Base-by-base conservation (phyloP, 2,329 filamentous ascomycete genomes). In the Fusarium keratoplasticum region DNA sequence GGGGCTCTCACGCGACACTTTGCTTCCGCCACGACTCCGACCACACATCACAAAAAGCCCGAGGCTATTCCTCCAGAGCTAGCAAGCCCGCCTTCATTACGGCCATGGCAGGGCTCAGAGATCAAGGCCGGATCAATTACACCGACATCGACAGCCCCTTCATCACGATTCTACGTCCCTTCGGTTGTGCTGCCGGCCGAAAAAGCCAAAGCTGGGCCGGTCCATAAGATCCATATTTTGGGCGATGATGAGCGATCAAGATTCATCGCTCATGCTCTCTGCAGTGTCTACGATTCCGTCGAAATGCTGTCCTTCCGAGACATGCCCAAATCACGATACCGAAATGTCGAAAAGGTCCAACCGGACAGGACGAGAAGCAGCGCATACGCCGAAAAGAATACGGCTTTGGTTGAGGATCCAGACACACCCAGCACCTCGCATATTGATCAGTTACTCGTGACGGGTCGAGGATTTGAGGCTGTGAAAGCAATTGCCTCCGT, bases 361-460 rank as follows among this genome's bases (percentile, higher is more conserved):
- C 61, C 70, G 9, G 70, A 69, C n/a, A 73, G 68, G 47, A 72
- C 72, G 8, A 72, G 76, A 20, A 68, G 65, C 36, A 69, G 69
- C 9, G 36, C 71, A 31, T 62, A 55, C n/a, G 44, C 76, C 10
- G 78, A 80, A 59, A 69, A 66, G 55, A 77, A 79, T 20, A 67
- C 64, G 10, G 78, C 75, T 3, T 60, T 76, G 0, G 58, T 50
- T 2, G 55, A 66, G 20, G 64, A 69, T 18, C 35, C 69, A 5
- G 66, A 71, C 38, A 55, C 74, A 31, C 64, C 78, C 35, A 79
- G 86, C 61, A 77, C 84, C 20, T 85, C 86, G 25, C 87, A 85
- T 22, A 96, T 97, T 64, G 87, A 92, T 75, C 91, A 92, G 75
- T 85, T 96, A 52, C 89, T 97, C 50, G 86, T 96, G 22, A 90